Evolutionary conservation across 225 moss, liverwort and hornwort species (phyloP).

Genomic region (Physcomitrellopsis africana): DNA sequence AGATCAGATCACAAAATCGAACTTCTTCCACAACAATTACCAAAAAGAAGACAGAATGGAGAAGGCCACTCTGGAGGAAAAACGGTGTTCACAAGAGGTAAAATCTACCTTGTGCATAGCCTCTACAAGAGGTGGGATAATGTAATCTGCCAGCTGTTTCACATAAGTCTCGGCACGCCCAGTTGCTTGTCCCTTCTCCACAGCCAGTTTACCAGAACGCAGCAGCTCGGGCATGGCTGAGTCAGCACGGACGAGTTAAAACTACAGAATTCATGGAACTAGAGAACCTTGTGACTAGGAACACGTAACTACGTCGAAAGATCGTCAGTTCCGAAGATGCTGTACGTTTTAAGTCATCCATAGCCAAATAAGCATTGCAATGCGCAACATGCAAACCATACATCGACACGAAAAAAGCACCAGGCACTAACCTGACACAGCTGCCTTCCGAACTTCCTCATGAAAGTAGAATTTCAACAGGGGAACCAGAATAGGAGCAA

Average conservation of each 20-base stretch:
- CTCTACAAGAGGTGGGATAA: slow-evolving; percentile 89
- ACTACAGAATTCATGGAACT: not conserved
- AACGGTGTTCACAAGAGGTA: not conserved
- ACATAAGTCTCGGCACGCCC: slow-evolving; percentile 91
- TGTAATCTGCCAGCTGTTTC: slow-evolving; percentile 92
- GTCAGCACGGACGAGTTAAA: slow-evolving; percentile 2
- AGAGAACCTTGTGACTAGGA: not conserved
- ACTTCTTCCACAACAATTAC: not conserved
- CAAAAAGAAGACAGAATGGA: not conserved
- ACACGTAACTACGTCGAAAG: not conserved
- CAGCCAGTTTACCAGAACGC: slow-evolving; percentile 92
- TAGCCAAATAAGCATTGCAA: not conserved
- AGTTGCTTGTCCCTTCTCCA: slow-evolving; percentile 92
- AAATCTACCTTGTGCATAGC: slow-evolving; percentile 88
- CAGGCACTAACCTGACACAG: slow-evolving; percentile 82
- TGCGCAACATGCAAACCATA: not conserved
- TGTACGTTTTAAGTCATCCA: not conserved
- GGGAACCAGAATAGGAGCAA: slow-evolving; percentile 95
- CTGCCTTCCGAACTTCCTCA: slow-evolving; percentile 98
- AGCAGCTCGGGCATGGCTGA: slow-evolving; percentile 98
- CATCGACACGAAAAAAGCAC: not conserved
- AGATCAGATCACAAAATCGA: slow-evolving; percentile 19
- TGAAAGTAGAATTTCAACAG: slow-evolving; percentile 97
- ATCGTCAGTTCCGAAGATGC: too few species aligned
- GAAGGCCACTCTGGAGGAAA: too few species aligned